Conservation (phyloP, 306 rosid species). For the Cucumis sativus region Cucumber_9930_V3 NC_026659.2:27026001-27026500, state of each 20-base stretch:
- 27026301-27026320: slow-evolving; percentile 63
- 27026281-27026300: slow-evolving; percentile 53
- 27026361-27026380: slow-evolving; percentile 22
- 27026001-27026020: neutral
- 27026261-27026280: slow-evolving; percentile 43
- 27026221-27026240: too few species aligned
- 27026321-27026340: slow-evolving; percentile 25
- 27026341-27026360: slow-evolving; percentile 37
- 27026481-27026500: slow-evolving; percentile 41
- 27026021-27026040: neutral
- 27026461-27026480: slow-evolving; percentile 82
- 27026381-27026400: slow-evolving; percentile 47
- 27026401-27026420: slow-evolving; percentile 24
- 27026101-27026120: slow-evolving; percentile 3
- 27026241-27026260: too few species aligned
- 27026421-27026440: slow-evolving; percentile 19
- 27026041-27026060: too few species aligned
- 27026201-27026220: too few species aligned
- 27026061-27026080: slow-evolving; percentile 9
- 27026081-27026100: slow-evolving; percentile 4
- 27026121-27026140: slow-evolving; percentile 15
- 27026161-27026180: slow-evolving; percentile 29
- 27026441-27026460: slow-evolving; percentile 40
- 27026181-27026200: neutral
- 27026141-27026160: slow-evolving; percentile 19